Conservation (phyloP, 257 asterid genomes). For the Solanum commersonii region DNA sequence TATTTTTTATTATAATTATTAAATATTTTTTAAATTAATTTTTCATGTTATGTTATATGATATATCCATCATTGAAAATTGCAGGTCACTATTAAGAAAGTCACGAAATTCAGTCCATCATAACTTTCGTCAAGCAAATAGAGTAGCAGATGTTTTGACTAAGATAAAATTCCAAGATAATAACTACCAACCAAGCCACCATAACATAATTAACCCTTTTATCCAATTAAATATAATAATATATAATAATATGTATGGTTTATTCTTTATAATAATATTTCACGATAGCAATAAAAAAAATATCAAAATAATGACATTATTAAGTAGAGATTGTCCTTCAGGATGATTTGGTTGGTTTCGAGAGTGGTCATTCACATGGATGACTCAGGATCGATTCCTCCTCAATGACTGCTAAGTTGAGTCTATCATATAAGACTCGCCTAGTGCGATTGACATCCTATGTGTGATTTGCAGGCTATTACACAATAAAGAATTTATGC, state of each 20-base stretch:
- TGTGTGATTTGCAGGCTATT: too few species aligned
- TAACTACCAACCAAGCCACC: background rate
- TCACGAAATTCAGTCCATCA: background rate
- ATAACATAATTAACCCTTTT: background rate
- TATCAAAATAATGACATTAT: background rate
- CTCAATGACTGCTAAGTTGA: accelerated
- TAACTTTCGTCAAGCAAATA: background rate
- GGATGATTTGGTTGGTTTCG: too few species aligned
- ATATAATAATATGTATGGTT: too few species aligned
- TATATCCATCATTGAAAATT: too few species aligned
- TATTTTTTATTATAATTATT: too few species aligned
- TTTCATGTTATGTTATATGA: too few species aligned
- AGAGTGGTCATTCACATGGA: too few species aligned
- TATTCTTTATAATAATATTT: too few species aligned
- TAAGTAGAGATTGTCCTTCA: background rate
- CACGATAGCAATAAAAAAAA: too few species aligned
- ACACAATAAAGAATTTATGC: accelerated
- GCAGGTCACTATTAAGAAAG: background rate
- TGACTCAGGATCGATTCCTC: too few species aligned
- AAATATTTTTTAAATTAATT: too few species aligned
- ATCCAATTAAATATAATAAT: background rate
- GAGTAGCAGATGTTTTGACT: background rate
- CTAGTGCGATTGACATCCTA: accelerated
- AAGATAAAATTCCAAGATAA: too few species aligned
- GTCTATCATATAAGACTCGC: accelerated